These are phyloP conservation scores for Punctularia strigosozonata DNA, from an alignment of 768 basidiomycete species.

Conservation along the genomic window DNA sequence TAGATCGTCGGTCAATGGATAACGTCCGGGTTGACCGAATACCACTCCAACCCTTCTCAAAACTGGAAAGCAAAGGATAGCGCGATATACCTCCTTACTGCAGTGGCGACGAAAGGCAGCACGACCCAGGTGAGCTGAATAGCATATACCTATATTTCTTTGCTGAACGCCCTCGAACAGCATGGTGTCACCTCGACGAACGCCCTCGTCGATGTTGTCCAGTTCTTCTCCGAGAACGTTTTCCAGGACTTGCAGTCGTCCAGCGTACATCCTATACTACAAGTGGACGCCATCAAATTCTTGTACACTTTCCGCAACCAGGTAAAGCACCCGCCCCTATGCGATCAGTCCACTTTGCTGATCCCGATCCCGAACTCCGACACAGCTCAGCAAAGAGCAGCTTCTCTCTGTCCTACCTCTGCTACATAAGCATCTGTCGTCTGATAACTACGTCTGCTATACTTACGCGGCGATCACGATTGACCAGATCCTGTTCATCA, in stretches of 20 bases:
- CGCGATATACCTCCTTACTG: conserved; percentile 88
- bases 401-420: conserved; percentile 83
- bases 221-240: conserved; percentile 91
- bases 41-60: conserved; percentile 41
- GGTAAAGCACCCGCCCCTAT: conserved; percentile 23
- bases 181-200: conserved; percentile 94
- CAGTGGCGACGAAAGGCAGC: conserved; percentile 81
- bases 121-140: conserved; percentile 55
- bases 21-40: conserved; percentile 55
- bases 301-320: conserved; percentile 94
- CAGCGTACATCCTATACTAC: conserved; percentile 76
- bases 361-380: background rate
- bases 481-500: conserved; percentile 88
- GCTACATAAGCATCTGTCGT: conserved; percentile 70
- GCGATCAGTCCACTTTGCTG: background rate
- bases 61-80: conserved; percentile 92
- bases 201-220: conserved; percentile 82
- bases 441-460: conserved; percentile 83
- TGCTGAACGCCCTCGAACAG: conserved; percentile 21
- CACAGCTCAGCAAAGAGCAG: conserved; percentile 93
- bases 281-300: conserved; percentile 94
- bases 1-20: conserved; percentile 85
- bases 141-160: background rate
- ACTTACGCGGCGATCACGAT: conserved; percentile 99
- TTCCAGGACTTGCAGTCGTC: conserved; percentile 78